phyloP scores from a whole-genome alignment of 1,284 basidiomycete genomes.

The Ceratobasidium sp. region DNA sequence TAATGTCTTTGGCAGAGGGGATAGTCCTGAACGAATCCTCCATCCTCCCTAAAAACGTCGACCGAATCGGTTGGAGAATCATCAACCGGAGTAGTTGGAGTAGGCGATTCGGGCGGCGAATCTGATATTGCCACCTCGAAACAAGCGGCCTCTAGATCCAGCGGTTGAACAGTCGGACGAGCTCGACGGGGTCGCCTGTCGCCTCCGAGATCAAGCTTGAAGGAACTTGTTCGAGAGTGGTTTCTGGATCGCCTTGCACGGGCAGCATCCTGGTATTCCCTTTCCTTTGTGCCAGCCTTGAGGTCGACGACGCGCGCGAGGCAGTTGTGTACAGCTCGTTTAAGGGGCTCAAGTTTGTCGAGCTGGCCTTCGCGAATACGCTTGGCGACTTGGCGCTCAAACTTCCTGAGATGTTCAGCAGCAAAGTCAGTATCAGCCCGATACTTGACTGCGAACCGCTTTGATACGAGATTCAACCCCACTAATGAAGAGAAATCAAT shows the following conservation, averaged over 20 bases:
- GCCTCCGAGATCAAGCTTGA: conserved; percentile 4
- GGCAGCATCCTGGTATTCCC: neutral
- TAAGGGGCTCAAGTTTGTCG: neutral
- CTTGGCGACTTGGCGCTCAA: conserved; percentile 4
- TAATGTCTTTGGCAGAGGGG: too few relatives aligned
- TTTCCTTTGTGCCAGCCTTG: neutral
- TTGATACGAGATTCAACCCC: neutral
- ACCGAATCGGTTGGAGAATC: neutral
- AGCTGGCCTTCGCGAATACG: neutral
- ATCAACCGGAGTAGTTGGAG: conserved; percentile 7
- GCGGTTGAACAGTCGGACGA: neutral
- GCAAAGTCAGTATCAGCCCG: neutral
- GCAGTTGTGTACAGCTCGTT: neutral
- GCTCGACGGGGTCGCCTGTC: neutral
- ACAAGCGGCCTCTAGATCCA: neutral
- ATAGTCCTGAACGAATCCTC: too few relatives aligned
- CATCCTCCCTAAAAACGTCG: neutral
- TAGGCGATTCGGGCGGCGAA: conserved; percentile 7
- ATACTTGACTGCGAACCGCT: neutral
- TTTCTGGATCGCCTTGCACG: neutral
- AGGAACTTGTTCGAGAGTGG: neutral
- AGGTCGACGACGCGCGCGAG: conserved; percentile 13
- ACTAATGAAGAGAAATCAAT: neutral
- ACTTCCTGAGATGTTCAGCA: neutral
- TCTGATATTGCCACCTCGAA: neutral